A percentile compares a stretch with the other conserved stretches of the same genome.
Evolutionary conservation across 352 stramenopile species (phyloP).

Genomic region (Peronospora tabacina): DNA sequence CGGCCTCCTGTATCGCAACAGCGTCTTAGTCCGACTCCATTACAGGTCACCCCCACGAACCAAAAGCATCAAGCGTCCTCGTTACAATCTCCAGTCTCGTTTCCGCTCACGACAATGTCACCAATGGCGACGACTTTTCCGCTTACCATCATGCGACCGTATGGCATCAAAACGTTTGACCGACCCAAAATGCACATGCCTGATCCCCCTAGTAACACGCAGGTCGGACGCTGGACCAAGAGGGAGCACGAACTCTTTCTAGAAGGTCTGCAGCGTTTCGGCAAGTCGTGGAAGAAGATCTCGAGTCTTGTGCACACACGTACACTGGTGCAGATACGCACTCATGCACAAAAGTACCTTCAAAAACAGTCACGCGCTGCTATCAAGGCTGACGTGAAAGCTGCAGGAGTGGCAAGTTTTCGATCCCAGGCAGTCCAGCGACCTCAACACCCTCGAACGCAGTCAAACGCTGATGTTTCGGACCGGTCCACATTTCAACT

Average conservation of each 20-base stretch:
- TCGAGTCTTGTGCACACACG: slow-evolving; percentile 68
- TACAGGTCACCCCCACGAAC: slow-evolving; percentile 3
- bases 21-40: slow-evolving; percentile 5
- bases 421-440: not conserved
- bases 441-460: slow-evolving; percentile 3
- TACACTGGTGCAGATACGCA: slow-evolving; percentile 93
- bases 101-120: not conserved
- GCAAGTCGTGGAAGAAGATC: slow-evolving; percentile 90
- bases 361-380: slow-evolving; percentile 74
- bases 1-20: slow-evolving; percentile 1
- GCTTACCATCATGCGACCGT: slow-evolving; percentile 1
- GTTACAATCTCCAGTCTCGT: not conserved
- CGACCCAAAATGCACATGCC: not conserved
- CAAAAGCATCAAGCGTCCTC: slow-evolving; percentile 11
- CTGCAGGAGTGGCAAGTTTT: slow-evolving; percentile 3
- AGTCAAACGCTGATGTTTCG: slow-evolving; percentile 2
- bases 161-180: not conserved
- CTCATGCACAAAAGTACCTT: slow-evolving; percentile 95
- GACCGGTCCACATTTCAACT: not conserved
- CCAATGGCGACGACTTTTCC: slow-evolving; percentile 3
- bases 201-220: slow-evolving; percentile 10
- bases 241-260: slow-evolving; percentile 86
- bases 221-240: slow-evolving; percentile 85
- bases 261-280: slow-evolving; percentile 75
- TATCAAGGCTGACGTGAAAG: slow-evolving; percentile 33